These are phyloP conservation scores for Cladosporium sp. DNA, from an alignment of 2,329 filamentous ascomycete species.

Conservation along the genomic window DNA sequence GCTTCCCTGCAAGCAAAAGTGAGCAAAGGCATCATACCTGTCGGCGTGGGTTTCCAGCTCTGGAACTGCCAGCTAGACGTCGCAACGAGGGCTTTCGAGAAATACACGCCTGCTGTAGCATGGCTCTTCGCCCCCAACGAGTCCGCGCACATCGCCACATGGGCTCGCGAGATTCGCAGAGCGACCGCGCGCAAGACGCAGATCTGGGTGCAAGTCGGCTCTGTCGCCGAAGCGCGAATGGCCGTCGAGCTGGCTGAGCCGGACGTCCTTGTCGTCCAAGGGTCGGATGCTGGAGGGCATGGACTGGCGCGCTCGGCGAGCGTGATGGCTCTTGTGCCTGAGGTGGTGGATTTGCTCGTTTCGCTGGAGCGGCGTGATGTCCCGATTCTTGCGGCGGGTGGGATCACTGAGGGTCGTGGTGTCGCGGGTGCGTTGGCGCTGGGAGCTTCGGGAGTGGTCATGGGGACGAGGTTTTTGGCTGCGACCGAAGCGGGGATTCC, in stretches of 20 bases:
- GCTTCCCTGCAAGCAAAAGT: neutral
- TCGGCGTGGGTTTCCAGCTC: constrained; percentile 58
- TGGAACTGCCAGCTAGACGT: neutral
- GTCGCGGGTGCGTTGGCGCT: constrained; percentile 50
- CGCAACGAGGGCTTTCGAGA: constrained; percentile 35
- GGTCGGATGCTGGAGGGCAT: constrained; percentile 62
- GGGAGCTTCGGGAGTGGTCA: constrained; percentile 48
- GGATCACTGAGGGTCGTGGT: constrained; percentile 52
- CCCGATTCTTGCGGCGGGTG: constrained; percentile 51
- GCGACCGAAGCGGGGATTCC: constrained; percentile 41
- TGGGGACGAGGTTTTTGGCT: constrained; percentile 62
- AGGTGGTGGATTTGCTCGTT: constrained; percentile 48
- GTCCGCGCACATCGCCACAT: constrained; percentile 34
- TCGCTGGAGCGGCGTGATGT: constrained; percentile 6
- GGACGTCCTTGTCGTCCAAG: constrained; percentile 60
- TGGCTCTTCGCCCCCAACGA: constrained; percentile 63
- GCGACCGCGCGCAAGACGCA: constrained; percentile 34
- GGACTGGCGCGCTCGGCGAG: constrained; percentile 54
- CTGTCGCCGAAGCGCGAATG: constrained; percentile 41
- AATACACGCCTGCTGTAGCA: constrained; percentile 49
- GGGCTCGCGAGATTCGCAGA: constrained; percentile 28
- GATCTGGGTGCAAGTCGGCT: constrained; percentile 60
- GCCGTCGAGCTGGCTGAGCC: constrained; percentile 48
- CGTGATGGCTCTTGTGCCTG: constrained; percentile 55
- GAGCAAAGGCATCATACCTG: constrained; percentile 35